Evolutionary conservation across 1,284 basidiomycete genomes (phyloP).

Genomic region (Ganoderma sinense): DNA sequence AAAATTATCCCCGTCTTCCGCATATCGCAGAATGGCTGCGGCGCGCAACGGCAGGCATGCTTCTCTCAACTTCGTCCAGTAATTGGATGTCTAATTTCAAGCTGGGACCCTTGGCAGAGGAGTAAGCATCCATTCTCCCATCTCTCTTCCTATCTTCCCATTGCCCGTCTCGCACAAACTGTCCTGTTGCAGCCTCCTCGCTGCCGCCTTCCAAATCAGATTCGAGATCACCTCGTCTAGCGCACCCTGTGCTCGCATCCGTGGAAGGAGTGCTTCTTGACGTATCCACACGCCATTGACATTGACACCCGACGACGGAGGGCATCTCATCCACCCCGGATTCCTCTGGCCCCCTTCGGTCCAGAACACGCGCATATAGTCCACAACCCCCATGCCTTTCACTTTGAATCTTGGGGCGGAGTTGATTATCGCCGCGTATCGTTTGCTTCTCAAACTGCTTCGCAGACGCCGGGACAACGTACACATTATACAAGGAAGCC

Average conservation of each 20-base stretch:
- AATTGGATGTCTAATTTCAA: neutral
- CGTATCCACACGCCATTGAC: constrained; percentile 3
- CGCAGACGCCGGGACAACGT: constrained; percentile 2
- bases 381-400: neutral
- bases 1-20: neutral
- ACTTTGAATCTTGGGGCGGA: neutral
- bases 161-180: neutral
- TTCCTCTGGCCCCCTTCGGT: neutral
- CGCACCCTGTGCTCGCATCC: constrained; percentile 1
- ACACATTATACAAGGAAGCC: neutral
- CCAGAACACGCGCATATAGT: neutral
- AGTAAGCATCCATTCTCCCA: neutral
- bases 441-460: neutral
- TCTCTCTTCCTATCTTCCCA: neutral
- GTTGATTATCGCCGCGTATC: constrained; percentile 15
- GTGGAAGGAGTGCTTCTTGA: constrained; percentile 6
- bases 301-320: neutral
- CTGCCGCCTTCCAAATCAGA: neutral
- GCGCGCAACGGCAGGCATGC: neutral
- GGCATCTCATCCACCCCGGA: too few relatives aligned
- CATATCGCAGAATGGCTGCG: neutral
- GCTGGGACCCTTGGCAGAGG: neutral
- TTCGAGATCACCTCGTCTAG: neutral
- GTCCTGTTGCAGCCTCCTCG: neutral
- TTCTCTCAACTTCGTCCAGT: neutral